These are phyloP conservation scores for Xylariaceae sp. DNA, from an alignment of 2,329 filamentous ascomycete genomes.

Conservation along the genomic window DNA sequence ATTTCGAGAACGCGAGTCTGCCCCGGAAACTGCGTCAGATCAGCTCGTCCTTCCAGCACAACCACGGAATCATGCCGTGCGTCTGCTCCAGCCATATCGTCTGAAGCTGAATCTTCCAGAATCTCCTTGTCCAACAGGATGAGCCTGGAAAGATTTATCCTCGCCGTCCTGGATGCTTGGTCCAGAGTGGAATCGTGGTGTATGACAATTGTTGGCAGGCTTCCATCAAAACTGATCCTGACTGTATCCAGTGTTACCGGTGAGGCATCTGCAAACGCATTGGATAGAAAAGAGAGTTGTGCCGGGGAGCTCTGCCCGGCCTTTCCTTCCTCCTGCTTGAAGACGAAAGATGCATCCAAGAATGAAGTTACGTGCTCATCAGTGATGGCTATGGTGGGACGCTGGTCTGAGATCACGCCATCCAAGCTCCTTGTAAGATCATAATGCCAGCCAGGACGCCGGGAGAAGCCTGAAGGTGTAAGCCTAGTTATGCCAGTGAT, in stretches of 20 bases:
- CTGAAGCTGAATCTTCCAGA: too few relatives aligned
- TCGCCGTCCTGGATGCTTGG: too few relatives aligned
- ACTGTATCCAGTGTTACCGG: constrained; percentile 46
- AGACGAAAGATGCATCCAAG: constrained; percentile 48
- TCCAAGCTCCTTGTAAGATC: constrained; percentile 51
- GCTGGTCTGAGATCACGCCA: constrained; percentile 34
- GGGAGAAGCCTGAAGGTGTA: constrained; percentile 39
- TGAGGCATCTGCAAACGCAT: constrained; percentile 43
- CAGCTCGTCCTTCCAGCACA: constrained; percentile 45
- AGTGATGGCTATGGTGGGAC: constrained; percentile 42
- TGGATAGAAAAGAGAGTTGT: constrained; percentile 51
- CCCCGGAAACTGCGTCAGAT: constrained; percentile 60
- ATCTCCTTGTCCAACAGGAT: too few relatives aligned
- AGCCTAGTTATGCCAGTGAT: too few relatives aligned
- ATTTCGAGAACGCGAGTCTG: constrained; percentile 66
- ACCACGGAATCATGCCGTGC: too few relatives aligned
- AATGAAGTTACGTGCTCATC: constrained; percentile 47
- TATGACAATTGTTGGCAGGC: constrained; percentile 47
- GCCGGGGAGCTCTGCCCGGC: constrained; percentile 52
- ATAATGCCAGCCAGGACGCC: constrained; percentile 51
- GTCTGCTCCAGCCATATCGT: too few relatives aligned
- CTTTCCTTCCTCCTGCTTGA: constrained; percentile 50
- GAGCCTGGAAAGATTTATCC: too few relatives aligned
- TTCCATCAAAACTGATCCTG: constrained; percentile 48
- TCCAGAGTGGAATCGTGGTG: constrained; percentile 33